These are phyloP conservation scores for Sequoiadendron giganteum DNA, from an alignment of 75 land plant species.

Conservation along the genomic window DNA sequence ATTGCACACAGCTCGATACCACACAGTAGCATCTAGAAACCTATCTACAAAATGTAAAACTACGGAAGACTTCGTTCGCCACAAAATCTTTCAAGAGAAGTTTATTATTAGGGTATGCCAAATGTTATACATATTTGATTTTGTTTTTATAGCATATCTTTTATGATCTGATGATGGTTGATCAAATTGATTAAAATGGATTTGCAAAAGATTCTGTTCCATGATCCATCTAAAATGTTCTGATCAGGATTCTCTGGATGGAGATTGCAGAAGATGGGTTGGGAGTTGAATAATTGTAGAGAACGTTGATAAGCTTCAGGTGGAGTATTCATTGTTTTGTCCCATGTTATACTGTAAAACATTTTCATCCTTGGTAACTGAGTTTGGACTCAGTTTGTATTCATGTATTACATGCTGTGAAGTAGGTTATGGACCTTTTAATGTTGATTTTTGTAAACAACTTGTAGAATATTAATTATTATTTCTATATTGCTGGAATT, in stretches of 20 bases:
- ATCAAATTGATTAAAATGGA: slow-evolving; percentile 3
- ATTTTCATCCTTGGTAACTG: slow-evolving; percentile 1
- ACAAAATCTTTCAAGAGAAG: slow-evolving; percentile 5
- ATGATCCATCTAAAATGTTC: slow-evolving; percentile 1
- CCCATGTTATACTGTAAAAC: background rate
- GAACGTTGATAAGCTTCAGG: slow-evolving; percentile 6
- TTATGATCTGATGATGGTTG: background rate
- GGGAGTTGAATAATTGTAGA: slow-evolving; percentile 7
- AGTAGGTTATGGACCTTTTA: background rate
- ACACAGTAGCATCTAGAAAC: background rate
- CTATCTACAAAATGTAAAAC: background rate
- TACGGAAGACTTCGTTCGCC: background rate
- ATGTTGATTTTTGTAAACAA: background rate
- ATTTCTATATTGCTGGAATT: background rate
- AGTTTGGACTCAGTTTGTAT: background rate
- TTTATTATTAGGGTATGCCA: slow-evolving; percentile 4
- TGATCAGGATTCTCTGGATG: slow-evolving; percentile 8
- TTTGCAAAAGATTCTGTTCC: slow-evolving; percentile 7
- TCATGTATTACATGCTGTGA: background rate
- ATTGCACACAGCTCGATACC: background rate
- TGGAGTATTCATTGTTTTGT: slow-evolving; percentile 8
- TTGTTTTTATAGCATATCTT: slow-evolving; percentile 1
- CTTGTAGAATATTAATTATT: background rate
- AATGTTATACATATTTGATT: slow-evolving; percentile 1
- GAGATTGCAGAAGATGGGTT: background rate